phyloP scores from a whole-genome alignment of 1,284 basidiomycete genomes.

The Apiotrichum gracile region DNA sequence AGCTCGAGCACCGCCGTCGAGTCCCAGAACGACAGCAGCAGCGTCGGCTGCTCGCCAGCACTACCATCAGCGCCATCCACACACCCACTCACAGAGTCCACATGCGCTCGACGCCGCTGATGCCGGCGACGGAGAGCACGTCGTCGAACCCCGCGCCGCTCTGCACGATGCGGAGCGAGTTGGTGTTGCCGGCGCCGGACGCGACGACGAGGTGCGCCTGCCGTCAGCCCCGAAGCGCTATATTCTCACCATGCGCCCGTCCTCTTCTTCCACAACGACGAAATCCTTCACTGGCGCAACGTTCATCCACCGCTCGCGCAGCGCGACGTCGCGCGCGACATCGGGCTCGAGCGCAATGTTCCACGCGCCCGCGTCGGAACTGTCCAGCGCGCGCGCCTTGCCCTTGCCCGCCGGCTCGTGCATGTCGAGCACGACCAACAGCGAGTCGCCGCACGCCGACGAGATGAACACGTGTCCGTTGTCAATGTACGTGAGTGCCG shows the following conservation, averaged over 20 bases:
- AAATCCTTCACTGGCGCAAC: constrained; percentile 87
- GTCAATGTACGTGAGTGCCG: constrained; percentile 68
- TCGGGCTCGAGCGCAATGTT: constrained; percentile 27
- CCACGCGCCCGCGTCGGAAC: constrained; percentile 45
- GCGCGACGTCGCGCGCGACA: constrained; percentile 48
- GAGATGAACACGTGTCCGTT: constrained; percentile 70
- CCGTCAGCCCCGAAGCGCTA: not conserved
- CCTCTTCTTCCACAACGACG: constrained; percentile 65
- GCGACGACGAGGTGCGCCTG: constrained; percentile 80
- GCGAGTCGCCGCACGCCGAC: constrained; percentile 76
- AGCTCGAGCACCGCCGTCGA: constrained; percentile 39
- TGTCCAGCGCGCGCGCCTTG: constrained; percentile 37
- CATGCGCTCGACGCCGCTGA: constrained; percentile 57
- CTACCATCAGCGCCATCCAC: no score
- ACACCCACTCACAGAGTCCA: no score
- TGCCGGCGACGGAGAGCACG: constrained; percentile 57
- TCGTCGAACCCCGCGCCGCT: constrained; percentile 80
- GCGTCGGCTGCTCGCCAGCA: constrained; percentile 3
- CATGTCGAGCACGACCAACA: constrained; percentile 54
- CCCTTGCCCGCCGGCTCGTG: constrained; percentile 18
- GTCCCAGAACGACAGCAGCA: constrained; percentile 25
- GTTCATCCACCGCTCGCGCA: constrained; percentile 66
- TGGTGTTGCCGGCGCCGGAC: constrained; percentile 75
- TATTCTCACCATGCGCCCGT: constrained; percentile 61
- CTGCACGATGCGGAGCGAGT: constrained; percentile 72